A percentile compares a stretch with the other conserved stretches of the same genome.
phyloP scores from a whole-genome alignment of 495 filamentous ascomycete genomes.

The Daldinia grandis region DNA sequence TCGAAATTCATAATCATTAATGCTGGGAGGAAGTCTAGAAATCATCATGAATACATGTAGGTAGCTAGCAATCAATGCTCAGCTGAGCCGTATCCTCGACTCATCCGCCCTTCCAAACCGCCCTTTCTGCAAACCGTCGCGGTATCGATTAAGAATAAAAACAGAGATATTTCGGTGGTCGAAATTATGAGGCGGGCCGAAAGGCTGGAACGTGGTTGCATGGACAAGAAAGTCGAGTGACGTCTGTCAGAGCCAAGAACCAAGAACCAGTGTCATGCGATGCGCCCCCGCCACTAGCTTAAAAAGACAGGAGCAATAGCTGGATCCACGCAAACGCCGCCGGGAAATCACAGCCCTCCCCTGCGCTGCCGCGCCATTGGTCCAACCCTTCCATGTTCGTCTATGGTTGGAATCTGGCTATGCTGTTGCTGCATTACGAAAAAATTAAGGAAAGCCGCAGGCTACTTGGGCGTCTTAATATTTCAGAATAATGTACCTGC shows the following conservation, averaged over 20 bases:
- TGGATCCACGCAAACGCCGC: constrained; percentile 35
- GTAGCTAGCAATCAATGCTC: constrained; percentile 23
- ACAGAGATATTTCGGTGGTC: not conserved
- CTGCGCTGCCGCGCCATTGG: constrained; percentile 25
- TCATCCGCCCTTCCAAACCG: not conserved
- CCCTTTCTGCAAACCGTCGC: constrained; percentile 8
- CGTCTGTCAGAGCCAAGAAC: constrained; percentile 29
- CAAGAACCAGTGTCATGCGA: not conserved
- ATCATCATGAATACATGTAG: constrained; percentile 22
- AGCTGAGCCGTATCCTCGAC: constrained; percentile 6
- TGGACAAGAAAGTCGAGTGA: constrained; percentile 26
- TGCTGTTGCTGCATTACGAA: constrained; percentile 28
- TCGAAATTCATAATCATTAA: constrained; percentile 42
- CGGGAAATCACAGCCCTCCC: constrained; percentile 27
- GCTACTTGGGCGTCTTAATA: constrained; percentile 46
- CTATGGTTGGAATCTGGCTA: constrained; percentile 27
- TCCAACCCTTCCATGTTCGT: constrained; percentile 18
- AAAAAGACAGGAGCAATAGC: constrained; percentile 10
- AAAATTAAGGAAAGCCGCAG: constrained; percentile 19
- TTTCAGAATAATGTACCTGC: constrained; percentile 59
- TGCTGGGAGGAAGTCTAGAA: constrained; percentile 27
- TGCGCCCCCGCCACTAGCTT: constrained; percentile 9
- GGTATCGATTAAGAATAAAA: constrained; percentile 12
- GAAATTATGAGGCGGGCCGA: constrained; percentile 22
- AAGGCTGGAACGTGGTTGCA: not conserved